Evolutionary conservation across 192 early-diverging fungal species (phyloP), one percentile per base, ranked within the genome.

Genomic region (Jimgerdemannia lactiflua): DNA sequence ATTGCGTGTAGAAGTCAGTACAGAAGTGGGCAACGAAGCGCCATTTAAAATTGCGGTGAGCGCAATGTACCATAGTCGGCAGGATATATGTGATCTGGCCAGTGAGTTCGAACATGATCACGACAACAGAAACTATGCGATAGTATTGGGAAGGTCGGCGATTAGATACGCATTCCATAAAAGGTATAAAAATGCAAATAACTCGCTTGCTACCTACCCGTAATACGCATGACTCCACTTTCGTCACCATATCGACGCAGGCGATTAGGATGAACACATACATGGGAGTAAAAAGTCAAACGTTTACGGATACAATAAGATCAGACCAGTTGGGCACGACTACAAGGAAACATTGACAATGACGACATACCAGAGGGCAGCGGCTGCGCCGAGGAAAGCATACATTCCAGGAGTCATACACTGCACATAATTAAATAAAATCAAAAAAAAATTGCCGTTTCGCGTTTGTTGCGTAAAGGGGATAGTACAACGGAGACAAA

Each of bases 21-120:
- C 73, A 8, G 63, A 18, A 42, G 40, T 63, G 42, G 0, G 3
- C 14, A 8, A 39, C 39, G 0, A 69, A 70, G 42, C 14, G 64
- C 73, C 4, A 75, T 54, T 42, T 39, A 64, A 59, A 69, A 72
- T n/a, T 78, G 63, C 17, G 17, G 54, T 64, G 8, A 63, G 42
- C n/a, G 41, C 3, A 39, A 18, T 67, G n/a, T 89, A 77, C 92
- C 95, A 95, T 96, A 42, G 92, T 95, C 3, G 97, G 97, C 43
- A 98, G 75, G 43, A 98, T 94, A 77, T 99, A 99, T 65, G 94
- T 96, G 63, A 99, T 85, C 3, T 95, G 94, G 3, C 97, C 98
- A 17, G 97, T 99, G 64, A 99, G 86, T 82, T 99, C 98, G 84
- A 99, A 99, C 97, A 99, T 98, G 43, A 99, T 94, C n/a, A 99